Evolutionary conservation across 2,329 filamentous ascomycete species (phyloP), one percentile per base, ranked within the genome.

Genomic region (Neonectria hederae): DNA sequence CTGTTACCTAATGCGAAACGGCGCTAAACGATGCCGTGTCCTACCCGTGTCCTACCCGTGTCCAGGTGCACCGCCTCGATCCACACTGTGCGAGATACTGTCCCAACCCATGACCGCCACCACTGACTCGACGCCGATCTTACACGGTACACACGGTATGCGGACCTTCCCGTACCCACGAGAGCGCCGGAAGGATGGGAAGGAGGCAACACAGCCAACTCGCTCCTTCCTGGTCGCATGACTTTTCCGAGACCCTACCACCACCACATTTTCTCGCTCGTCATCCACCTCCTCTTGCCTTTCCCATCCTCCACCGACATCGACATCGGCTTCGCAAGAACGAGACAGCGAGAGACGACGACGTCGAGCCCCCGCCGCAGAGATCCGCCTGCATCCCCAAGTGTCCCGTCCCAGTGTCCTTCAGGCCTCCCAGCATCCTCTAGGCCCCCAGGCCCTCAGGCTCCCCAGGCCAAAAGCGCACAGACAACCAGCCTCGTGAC

Each of bases 101-200:
- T n/a, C n/a, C n/a, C n/a, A n/a, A 32, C 28, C 26, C 48, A 49
- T 5, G 5, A 17, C 24, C 2, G 26, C 17, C 24, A 30, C 46
- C 46, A 30, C 46, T 13, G 24, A 30, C 24, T n/a, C 24, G 5
- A n/a, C 17, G 10, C 35, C 35, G 14, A 14, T 5, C 14, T 6
- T 17, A 61, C 59, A 61, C 54, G 30, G 54, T 54, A 63, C 49
- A 63, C 60, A 63, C 60, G 49, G 60, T 63, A 63, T 63, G 59
- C 60, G 14, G 21, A 24, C 22, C 43, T 48, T 17, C 21, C 43
- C 24, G 13, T n/a, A 58, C 48, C 17, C 32, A 26, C 45, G 53
- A 62, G 58, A 54, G 43, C 45, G 51, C 45, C 32, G 51, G 46
- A 38, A 59, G 55, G 55, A 52, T 52, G 45, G 45, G 49, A 51